Conservation (phyloP, 257 asterid genomes). For the Misopates orontium region DNA sequence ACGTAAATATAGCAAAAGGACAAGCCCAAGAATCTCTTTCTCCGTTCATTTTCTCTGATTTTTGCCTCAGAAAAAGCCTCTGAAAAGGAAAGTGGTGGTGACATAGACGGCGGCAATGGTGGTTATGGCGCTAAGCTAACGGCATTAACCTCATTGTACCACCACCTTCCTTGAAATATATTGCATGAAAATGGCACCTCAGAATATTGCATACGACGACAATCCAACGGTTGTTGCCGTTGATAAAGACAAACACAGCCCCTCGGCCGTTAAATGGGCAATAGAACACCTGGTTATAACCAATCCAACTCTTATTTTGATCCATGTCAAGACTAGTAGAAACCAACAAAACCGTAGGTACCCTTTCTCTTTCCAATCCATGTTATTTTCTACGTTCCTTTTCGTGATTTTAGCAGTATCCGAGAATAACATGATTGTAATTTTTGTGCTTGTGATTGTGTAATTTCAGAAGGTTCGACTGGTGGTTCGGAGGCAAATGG, state of each 20-base stretch:
- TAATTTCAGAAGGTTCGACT: conserved; percentile 29
- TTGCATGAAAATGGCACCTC: conserved; percentile 19
- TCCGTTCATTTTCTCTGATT: too few relatives aligned
- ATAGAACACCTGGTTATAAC: conserved; percentile 47
- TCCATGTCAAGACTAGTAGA: conserved; percentile 57
- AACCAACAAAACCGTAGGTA: conserved; percentile 48
- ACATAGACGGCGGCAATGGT: conserved; percentile 32
- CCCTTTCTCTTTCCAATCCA: conserved; percentile 19
- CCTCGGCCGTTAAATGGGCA: conserved; percentile 63
- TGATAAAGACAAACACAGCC: conserved; percentile 59
- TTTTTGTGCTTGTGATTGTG: not conserved
- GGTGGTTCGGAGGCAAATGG: conserved; percentile 36
- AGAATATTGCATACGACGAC: conserved; percentile 25
- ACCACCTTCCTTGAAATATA: conserved; percentile 29
- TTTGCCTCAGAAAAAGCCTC: too few relatives aligned
- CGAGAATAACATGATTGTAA: not conserved
- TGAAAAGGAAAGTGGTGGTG: conserved; percentile 31
- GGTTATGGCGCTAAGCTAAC: conserved; percentile 19
- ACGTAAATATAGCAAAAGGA: too few relatives aligned
- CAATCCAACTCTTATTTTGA: conserved; percentile 38
- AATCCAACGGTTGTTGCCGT: conserved; percentile 55
- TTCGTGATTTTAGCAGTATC: not conserved
- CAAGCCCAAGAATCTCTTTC: too few relatives aligned
- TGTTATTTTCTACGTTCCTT: not conserved
- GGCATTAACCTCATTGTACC: conserved; percentile 33